phyloP scores from a whole-genome alignment of 768 basidiomycete species.

The Mycena belliarum region DNA sequence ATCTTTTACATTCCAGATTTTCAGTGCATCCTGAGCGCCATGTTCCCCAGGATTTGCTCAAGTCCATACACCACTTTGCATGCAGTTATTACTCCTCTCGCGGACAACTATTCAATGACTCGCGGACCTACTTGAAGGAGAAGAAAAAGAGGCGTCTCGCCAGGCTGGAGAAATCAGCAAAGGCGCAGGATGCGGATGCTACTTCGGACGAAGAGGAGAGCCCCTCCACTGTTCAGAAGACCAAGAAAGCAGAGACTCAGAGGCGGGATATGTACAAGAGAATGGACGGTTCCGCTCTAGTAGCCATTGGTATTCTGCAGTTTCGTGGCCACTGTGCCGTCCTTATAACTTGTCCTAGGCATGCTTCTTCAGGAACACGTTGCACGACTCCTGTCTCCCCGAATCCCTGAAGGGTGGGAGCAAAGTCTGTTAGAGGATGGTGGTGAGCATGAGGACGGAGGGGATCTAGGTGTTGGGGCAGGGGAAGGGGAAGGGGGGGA shows the following conservation, averaged over 20 bases:
- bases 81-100: conserved; percentile 58
- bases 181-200: conserved; percentile 6
- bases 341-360: conserved; percentile 37
- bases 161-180: conserved; percentile 6
- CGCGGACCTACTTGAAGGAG: conserved; percentile 46
- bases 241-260: conserved; percentile 18
- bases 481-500: not conserved
- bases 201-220: conserved; percentile 18
- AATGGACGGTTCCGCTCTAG: conserved; percentile 70
- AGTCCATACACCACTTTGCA: conserved; percentile 50
- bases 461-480: not conserved
- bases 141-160: conserved; percentile 20
- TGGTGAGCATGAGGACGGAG: conserved; percentile 8
- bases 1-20: not conserved
- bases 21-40: not conserved
- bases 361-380: conserved; percentile 72
- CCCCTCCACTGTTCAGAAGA: conserved; percentile 21
- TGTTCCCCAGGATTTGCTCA: conserved; percentile 45
- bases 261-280: conserved; percentile 72
- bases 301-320: conserved; percentile 73
- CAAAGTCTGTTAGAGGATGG: conserved; percentile 18
- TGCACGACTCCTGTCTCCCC: conserved; percentile 39
- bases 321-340: not conserved
- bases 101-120: conserved; percentile 57
- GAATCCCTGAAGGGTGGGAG: conserved; percentile 50